Conservation (phyloP, 306 rosid species). For the Acacia confusa region DNA sequence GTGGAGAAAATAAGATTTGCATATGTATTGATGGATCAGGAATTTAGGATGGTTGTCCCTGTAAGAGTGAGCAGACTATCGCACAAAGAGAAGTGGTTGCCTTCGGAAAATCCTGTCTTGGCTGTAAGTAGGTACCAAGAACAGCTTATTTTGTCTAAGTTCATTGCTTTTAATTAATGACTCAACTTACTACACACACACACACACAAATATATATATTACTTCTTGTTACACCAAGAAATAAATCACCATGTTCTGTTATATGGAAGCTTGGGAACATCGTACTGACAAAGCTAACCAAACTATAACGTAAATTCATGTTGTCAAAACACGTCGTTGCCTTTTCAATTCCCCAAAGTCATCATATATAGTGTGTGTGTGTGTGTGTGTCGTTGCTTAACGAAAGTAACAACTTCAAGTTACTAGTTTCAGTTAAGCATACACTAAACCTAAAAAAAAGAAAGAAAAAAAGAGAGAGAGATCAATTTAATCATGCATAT, state of each 20-base stretch:
- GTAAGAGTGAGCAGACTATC: neutral
- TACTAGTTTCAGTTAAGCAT: neutral
- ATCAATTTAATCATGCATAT: neutral
- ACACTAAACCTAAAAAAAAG: neutral
- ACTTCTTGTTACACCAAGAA: neutral
- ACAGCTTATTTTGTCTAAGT: slow-evolving; percentile 19
- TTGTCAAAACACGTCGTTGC: neutral
- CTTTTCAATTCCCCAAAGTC: slow-evolving; percentile 5
- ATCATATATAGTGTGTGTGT: neutral
- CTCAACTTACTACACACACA: too few relatives aligned
- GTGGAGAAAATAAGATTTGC: neutral
- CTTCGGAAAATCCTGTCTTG: slow-evolving; percentile 19
- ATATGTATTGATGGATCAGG: neutral
- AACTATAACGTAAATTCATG: neutral
- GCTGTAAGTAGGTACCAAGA: neutral
- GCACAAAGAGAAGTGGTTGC: neutral
- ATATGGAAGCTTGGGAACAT: slow-evolving; percentile 4
- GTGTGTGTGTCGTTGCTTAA: neutral
- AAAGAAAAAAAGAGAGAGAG: too few relatives aligned
- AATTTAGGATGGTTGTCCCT: slow-evolving; percentile 22
- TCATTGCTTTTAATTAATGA: slow-evolving; percentile 10
- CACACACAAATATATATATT: too few relatives aligned
- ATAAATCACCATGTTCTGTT: slow-evolving; percentile 7
- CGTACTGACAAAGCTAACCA: neutral
- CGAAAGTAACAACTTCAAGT: neutral